These are phyloP conservation scores for Fusarium abutilonis DNA, from an alignment of 2,329 filamentous ascomycete genomes.

Conservation along the genomic window DNA sequence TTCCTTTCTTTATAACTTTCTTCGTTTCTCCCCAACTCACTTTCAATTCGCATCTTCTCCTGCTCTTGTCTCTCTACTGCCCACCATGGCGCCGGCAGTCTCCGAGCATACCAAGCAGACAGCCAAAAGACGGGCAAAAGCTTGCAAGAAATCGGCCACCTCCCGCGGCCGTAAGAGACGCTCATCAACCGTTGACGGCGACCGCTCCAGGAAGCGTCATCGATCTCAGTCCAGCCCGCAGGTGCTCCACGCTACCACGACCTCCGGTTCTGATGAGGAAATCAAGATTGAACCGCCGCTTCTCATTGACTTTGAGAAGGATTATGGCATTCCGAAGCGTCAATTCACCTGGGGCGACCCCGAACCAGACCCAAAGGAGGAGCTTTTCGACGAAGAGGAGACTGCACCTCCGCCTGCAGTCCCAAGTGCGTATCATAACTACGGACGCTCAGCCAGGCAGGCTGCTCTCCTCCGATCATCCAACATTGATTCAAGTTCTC, in stretches of 20 bases:
- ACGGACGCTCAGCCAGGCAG: background rate
- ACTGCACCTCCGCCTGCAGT: conserved; percentile 26
- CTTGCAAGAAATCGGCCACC: too few relatives aligned
- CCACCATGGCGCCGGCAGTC: too few relatives aligned
- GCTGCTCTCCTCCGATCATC: background rate
- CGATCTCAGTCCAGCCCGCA: too few relatives aligned
- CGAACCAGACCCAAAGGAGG: background rate
- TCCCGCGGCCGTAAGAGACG: background rate
- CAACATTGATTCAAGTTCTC: background rate
- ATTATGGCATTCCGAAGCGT: conserved; percentile 17
- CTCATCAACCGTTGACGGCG: background rate
- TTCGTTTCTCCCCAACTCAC: too few relatives aligned
- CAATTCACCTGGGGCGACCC: conserved; percentile 29
- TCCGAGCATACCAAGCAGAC: too few relatives aligned
- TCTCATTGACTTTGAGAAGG: conserved; percentile 20
- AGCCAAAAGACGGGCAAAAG: too few relatives aligned
- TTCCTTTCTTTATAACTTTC: too few relatives aligned
- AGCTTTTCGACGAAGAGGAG: conserved; percentile 29
- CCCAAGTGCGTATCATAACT: conserved; percentile 7
- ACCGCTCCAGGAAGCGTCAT: too few relatives aligned
- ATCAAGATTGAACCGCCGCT: conserved; percentile 17
- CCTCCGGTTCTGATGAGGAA: too few relatives aligned
- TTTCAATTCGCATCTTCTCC: too few relatives aligned
- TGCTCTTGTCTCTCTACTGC: too few relatives aligned
- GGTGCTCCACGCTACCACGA: too few relatives aligned